A percentile compares a stretch with the other conserved stretches of the same genome.
These are phyloP conservation scores for Fonsecaea monophora DNA, from an alignment of 2,329 filamentous ascomycete species.

Conservation along the genomic window DNA sequence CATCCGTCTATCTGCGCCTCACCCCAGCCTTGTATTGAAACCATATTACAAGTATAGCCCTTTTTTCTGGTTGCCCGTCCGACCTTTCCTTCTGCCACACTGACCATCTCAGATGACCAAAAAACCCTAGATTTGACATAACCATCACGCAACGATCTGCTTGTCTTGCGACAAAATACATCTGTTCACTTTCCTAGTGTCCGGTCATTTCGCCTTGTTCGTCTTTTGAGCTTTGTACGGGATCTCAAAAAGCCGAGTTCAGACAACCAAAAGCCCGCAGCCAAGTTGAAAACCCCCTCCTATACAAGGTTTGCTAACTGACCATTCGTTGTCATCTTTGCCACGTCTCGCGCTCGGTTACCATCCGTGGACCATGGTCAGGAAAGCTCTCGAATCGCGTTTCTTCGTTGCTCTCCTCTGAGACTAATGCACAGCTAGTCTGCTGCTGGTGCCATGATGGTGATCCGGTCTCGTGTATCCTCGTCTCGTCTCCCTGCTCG, in stretches of 20 bases:
- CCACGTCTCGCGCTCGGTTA: neutral
- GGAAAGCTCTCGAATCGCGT: neutral
- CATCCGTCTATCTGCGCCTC: neutral
- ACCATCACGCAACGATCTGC: neutral
- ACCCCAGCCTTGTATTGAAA: neutral
- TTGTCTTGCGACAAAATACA: neutral
- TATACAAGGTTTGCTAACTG: neutral
- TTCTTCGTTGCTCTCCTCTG: neutral
- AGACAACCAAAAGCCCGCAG: neutral
- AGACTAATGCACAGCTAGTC: neutral
- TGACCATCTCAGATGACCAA: neutral
- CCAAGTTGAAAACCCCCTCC: neutral
- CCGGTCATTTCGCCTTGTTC: neutral
- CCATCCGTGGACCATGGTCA: neutral
- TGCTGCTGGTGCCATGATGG: neutral
- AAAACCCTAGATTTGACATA: neutral
- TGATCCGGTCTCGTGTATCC: neutral
- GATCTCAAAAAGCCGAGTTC: neutral
- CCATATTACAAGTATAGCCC: neutral
- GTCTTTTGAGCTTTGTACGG: neutral
- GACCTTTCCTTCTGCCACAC: neutral
- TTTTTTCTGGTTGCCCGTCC: constrained; percentile 1
- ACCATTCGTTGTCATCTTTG: neutral
- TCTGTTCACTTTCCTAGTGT: neutral
- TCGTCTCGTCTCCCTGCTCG: neutral